Conservation (phyloP, 345 rosid genomes). For the Eucalyptus polybractea region DNA sequence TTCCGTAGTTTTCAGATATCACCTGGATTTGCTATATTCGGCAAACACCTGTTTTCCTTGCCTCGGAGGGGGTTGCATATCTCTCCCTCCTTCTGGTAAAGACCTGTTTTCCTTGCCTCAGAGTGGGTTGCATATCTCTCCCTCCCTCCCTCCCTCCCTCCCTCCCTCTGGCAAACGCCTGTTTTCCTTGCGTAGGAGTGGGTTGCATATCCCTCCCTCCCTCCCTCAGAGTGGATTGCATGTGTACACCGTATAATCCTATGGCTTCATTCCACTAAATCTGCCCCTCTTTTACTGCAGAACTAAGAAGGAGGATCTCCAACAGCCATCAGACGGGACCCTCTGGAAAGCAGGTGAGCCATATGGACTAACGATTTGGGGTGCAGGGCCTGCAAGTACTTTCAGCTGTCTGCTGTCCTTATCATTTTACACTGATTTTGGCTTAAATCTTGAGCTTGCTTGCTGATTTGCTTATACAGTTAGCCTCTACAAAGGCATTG, state of each 20-base stretch:
- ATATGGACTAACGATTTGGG: background rate
- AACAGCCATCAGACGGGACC: slow-evolving; percentile 22
- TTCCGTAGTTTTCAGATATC: background rate
- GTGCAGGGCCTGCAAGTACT: background rate
- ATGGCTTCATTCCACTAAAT: background rate
- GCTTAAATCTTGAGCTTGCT: background rate
- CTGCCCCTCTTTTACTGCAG: slow-evolving; percentile 23
- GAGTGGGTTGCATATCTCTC: background rate
- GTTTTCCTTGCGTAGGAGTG: too few relatives aligned
- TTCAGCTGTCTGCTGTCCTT: background rate
- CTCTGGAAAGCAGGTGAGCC: slow-evolving; percentile 40
- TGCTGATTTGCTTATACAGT: slow-evolving; percentile 8
- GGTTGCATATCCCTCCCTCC: background rate
- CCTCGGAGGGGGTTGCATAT: background rate
- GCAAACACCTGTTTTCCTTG: background rate
- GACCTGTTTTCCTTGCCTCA: background rate
- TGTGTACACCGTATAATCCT: background rate
- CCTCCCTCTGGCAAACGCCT: background rate
- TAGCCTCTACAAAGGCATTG: slow-evolving; percentile 49
- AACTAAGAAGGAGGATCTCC: slow-evolving; percentile 45
- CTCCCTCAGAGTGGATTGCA: background rate
- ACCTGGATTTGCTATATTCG: background rate
- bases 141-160: background rate
- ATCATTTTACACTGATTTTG: background rate
- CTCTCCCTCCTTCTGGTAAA: background rate